Base-by-base conservation (phyloP, 495 filamentous ascomycete species). In the Podospora australis region DNA sequence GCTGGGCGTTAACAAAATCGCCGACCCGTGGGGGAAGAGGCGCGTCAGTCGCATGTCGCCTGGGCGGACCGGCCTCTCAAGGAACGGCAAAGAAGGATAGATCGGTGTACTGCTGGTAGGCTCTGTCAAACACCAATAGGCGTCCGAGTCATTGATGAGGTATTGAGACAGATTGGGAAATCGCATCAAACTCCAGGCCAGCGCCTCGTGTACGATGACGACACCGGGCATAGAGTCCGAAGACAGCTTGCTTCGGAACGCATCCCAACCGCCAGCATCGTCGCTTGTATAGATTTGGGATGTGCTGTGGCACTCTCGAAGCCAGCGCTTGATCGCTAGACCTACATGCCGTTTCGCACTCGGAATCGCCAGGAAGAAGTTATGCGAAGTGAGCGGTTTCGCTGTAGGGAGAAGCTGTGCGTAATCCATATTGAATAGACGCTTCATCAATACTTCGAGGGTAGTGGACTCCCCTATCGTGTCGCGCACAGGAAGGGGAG, bases 1-100 rank as follows among this genome's bases (percentile, higher is more conserved):
- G 46, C 82, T 83, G 28, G 84, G 81, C 0, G 83, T 83, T 4
- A 89, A 55, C 0, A 88, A 60, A 19, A 83, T 74, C 1, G 71
- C 78, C 4, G 66, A 62, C 4, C 83, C 80, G 21, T 66, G 57
- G 6, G 78, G 77, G 41, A 88, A 84, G 3, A 87, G 56, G 2
- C 77, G 72, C 1, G 60, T 69, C n/a, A 75, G 39, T 13, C 55
- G 59, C 5, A 69, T 52, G n/a, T 58, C 53, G 0, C 66, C 68
- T 0, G 59, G 54, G 0, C 17, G 10, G 3, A 30, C 46, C 3
- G 48, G 19, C 1, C 22, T 9, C 14, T 53, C 41, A 13, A 40
- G 22, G 1, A 36, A 6, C 2, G 49, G 34, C 6, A 57, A 51
- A 4, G 63, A 61, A 0, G 57, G 58, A 39, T 59, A 64, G 1